Base-by-base conservation (phyloP, 257 asterid genomes). In the Salvia splendens region DNA sequence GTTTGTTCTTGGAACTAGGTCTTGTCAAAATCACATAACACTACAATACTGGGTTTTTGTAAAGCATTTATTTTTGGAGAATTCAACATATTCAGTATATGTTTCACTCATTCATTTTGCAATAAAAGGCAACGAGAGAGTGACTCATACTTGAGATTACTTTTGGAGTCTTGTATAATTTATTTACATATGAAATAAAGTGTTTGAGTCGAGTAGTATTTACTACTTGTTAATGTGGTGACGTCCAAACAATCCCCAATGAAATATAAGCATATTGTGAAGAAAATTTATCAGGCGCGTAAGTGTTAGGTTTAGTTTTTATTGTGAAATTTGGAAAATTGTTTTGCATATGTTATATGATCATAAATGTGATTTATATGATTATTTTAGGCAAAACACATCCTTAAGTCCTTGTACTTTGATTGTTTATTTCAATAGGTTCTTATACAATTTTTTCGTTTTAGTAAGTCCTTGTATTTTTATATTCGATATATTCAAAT, bases 21-120 rank as follows among this genome's bases (percentile, higher is more conserved):
- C 65, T 67, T 70, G 86, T 87, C 95, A 59, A 81, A 54, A 78
- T 87, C 92, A 79, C 80, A 77, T 43, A 65, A 71, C 55, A 77
- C 55, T 72, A 81, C 85, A 78, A 79, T 62, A 56, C 45, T 64
- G 42, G 15, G 38, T 55, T 56, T 43, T 38, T 46, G 40, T 14
- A 11, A 74, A 62, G 76, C 76, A 64, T 80, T 80, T 71, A 30
- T 47, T 4, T 33, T 33, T 33, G 38, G 65, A n/a, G 49, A 73
- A 65, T 41, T 41, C 54, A 56, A 60, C 45, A 59, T 30, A 74
- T 67, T 65, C 64, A 64, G 75, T 64, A 54, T 5, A 33, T 33
- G 30, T 24, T 0, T 24, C 30, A 24, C 30, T 38, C 40, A 12
- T 24, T 20, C 14, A 30, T 64, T 73, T 65, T 17, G 42, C 45